Percentiles rank a stretch among this genome's conserved stretches.
phyloP scores from a whole-genome alignment of 1,284 basidiomycete species.

The Ceratobasidium sp. region DNA sequence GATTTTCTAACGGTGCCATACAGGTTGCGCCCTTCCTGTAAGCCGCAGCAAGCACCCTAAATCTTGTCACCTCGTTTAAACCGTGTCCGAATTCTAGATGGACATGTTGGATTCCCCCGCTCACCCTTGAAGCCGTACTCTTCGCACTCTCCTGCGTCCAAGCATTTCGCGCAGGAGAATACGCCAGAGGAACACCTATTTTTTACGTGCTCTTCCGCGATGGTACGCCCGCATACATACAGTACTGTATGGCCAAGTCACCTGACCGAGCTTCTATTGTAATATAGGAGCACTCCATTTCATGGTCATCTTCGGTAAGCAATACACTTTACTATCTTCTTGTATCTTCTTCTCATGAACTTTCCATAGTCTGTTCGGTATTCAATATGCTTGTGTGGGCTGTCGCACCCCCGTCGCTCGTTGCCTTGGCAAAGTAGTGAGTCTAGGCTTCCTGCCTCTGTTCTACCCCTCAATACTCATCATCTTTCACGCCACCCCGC shows the following conservation, averaged over 20 bases:
- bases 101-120: constrained; percentile 38
- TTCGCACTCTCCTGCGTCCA: constrained; percentile 34
- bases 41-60: neutral
- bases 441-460: neutral
- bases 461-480: neutral
- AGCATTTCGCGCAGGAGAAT: constrained; percentile 26
- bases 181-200: constrained; percentile 11
- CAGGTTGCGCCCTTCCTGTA: constrained; percentile 22
- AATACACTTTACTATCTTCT: neutral
- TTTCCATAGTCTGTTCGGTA: constrained; percentile 19
- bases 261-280: neutral
- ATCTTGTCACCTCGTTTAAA: neutral
- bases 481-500: neutral
- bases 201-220: constrained; percentile 34
- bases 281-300: constrained; percentile 38
- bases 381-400: constrained; percentile 41
- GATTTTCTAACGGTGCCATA: neutral
- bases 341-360: neutral
- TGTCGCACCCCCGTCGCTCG: constrained; percentile 35
- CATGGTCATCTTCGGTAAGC: constrained; percentile 26
- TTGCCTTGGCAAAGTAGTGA: constrained; percentile 40
- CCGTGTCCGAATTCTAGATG: constrained; percentile 11
- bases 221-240: constrained; percentile 28
- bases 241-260: too few species aligned
- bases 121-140: constrained; percentile 35